Evolutionary conservation across 2,329 filamentous ascomycete genomes (phyloP).

Genomic region (Penicillium rolfsii): DNA sequence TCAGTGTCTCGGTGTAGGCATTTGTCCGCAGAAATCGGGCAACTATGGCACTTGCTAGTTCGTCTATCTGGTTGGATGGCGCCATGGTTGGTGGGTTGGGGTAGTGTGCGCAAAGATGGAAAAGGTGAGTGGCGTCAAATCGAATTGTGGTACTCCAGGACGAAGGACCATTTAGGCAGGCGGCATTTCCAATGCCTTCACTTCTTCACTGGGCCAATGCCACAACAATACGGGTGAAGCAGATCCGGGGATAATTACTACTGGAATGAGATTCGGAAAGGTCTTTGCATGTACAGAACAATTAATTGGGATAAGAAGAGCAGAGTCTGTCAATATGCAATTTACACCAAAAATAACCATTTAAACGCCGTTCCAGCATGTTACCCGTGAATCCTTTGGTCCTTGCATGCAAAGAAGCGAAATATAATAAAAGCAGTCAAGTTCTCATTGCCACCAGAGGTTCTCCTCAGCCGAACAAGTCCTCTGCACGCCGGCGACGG

Average conservation of each 20-base stretch:
- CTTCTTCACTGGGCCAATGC: background rate
- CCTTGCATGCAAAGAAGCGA: background rate
- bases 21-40: constrained; percentile 50
- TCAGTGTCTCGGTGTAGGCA: constrained; percentile 56
- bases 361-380: constrained; percentile 26
- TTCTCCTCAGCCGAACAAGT: constrained; percentile 65
- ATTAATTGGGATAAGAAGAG: constrained; percentile 9
- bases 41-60: constrained; percentile 42
- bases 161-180: background rate
- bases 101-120: background rate
- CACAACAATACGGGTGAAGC: background rate
- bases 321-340: constrained; percentile 19
- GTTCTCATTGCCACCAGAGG: background rate
- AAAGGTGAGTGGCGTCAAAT: constrained; percentile 8
- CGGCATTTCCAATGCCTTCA: background rate
- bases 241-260: background rate
- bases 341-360: constrained; percentile 12
- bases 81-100: constrained; percentile 18
- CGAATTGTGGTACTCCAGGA: background rate
- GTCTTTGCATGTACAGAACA: background rate
- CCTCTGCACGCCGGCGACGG: constrained; percentile 69
- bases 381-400: constrained; percentile 10
- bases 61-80: constrained; percentile 21
- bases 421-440: background rate
- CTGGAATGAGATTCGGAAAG: background rate